Evolutionary conservation across 306 rosid genomes (phyloP).

Genomic region (Rubus idaeus): DNA sequence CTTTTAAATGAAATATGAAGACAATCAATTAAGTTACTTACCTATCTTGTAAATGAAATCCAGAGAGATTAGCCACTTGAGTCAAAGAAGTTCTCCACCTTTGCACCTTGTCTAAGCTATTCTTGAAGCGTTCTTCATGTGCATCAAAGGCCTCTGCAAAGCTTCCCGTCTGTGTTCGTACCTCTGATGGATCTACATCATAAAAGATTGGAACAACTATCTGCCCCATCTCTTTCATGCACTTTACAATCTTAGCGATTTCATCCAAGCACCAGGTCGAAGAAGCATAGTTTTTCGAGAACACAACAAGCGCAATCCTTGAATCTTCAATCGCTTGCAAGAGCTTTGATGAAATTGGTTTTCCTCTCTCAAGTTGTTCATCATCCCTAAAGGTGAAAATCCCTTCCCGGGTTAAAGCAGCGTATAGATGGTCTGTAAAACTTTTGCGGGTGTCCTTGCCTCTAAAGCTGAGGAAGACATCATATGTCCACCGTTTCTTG

Average conservation of each 20-base stretch:
- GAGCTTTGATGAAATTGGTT: neutral
- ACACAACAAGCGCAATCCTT: neutral
- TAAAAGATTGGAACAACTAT: neutral
- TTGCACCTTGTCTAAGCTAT: neutral
- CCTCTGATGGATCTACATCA: neutral
- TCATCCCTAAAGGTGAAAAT: too few relatives aligned
- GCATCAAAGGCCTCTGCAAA: neutral
- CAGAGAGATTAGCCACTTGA: neutral
- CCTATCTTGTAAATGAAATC: neutral
- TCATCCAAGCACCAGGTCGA: slow-evolving; percentile 1
- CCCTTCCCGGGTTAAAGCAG: too few relatives aligned
- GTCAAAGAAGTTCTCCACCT: slow-evolving; percentile 5
- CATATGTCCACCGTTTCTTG: too few relatives aligned
- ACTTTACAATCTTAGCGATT: neutral
- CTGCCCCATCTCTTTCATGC: neutral
- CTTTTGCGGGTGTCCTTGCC: too few relatives aligned
- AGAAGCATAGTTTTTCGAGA: neutral
- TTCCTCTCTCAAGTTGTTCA: neutral
- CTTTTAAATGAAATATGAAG: too few relatives aligned
- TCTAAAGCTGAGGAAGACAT: too few relatives aligned
- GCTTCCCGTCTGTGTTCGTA: neutral
- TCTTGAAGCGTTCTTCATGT: neutral
- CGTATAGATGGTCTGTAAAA: too few relatives aligned
- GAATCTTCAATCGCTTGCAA: slow-evolving; percentile 8
- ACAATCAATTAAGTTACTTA: neutral